Evolutionary conservation across 2,329 filamentous ascomycete genomes (phyloP).

Genomic region (Coleophoma crateriformis): DNA sequence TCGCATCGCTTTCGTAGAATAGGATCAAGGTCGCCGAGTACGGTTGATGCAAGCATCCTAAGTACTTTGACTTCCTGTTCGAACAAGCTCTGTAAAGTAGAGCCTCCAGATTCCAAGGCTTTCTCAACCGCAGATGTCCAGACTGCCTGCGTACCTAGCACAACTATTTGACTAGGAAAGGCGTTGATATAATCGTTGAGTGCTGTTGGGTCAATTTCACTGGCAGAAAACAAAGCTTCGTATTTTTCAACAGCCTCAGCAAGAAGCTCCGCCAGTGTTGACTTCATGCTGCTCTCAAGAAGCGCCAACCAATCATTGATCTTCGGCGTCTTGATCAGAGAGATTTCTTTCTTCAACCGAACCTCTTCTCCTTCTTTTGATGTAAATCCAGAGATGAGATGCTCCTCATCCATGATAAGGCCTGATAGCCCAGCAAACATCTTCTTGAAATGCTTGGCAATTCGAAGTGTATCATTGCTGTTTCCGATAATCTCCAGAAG

Average conservation of each 20-base stretch:
- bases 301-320: conserved; percentile 99
- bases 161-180: conserved; percentile 92
- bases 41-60: conserved; percentile 78
- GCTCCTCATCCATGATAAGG: conserved; percentile 84
- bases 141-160: conserved; percentile 86
- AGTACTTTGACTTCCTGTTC: conserved; percentile 82
- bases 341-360: conserved; percentile 83
- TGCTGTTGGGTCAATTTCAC: conserved; percentile 61
- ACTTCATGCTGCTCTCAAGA: conserved; percentile 89
- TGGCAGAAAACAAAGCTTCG: conserved; percentile 67
- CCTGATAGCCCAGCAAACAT: conserved; percentile 98
- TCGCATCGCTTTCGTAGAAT: conserved; percentile 95
- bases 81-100: conserved; percentile 64
- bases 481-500: conserved; percentile 98
- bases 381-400: conserved; percentile 83
- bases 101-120: conserved; percentile 66
- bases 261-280: conserved; percentile 84
- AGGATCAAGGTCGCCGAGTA: conserved; percentile 81
- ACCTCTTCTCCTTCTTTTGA: conserved; percentile 95
- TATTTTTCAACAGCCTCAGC: conserved; percentile 83
- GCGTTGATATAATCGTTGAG: conserved; percentile 76
- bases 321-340: conserved; percentile 84
- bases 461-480: conserved; percentile 92
- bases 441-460: conserved; percentile 98
- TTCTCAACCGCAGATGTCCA: conserved; percentile 88